A percentile compares a stretch with the other conserved stretches of the same genome.
Conservation (phyloP, 257 asterid species). For the Solanum appendiculatum region DNA sequence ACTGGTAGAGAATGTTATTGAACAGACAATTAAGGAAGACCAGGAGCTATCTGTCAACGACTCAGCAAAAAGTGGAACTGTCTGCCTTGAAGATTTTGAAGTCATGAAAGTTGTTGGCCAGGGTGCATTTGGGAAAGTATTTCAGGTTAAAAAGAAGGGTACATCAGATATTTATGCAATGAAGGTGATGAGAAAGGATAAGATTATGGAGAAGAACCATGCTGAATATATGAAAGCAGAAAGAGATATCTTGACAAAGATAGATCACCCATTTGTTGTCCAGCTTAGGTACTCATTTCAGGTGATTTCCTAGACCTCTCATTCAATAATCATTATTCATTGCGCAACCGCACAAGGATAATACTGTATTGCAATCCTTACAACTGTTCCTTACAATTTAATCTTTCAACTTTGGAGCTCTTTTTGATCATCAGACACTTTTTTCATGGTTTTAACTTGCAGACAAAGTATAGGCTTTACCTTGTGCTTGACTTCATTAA, state of each 20-base stretch:
- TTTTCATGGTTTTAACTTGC: conserved; percentile 9
- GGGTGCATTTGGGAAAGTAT: conserved; percentile 67
- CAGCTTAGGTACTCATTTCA: conserved; percentile 67
- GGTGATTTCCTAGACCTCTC: conserved; percentile 14
- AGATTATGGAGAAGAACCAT: conserved; percentile 62
- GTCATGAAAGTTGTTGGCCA: conserved; percentile 53
- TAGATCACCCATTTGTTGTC: conserved; percentile 56
- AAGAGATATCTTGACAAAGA: conserved; percentile 56
- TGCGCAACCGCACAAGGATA: background rate
- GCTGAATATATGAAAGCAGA: conserved; percentile 52
- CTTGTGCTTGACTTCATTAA: conserved; percentile 66
- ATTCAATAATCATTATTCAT: background rate
- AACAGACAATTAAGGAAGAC: conserved; percentile 21
- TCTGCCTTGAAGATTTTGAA: conserved; percentile 52
- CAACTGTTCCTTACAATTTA: background rate
- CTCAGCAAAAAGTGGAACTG: conserved; percentile 11
- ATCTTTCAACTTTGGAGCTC: background rate
- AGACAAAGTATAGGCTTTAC: conserved; percentile 69
- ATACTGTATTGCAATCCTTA: background rate
- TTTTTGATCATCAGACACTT: background rate
- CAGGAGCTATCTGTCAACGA: conserved; percentile 13
- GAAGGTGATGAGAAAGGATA: conserved; percentile 77
- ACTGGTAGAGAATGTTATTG: conserved; percentile 17
- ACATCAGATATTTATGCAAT: conserved; percentile 52
- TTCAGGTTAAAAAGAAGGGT: conserved; percentile 47